Conservation (phyloP, 2,329 filamentous ascomycete species). For the Sclerotiophoma versabilis region DNA sequence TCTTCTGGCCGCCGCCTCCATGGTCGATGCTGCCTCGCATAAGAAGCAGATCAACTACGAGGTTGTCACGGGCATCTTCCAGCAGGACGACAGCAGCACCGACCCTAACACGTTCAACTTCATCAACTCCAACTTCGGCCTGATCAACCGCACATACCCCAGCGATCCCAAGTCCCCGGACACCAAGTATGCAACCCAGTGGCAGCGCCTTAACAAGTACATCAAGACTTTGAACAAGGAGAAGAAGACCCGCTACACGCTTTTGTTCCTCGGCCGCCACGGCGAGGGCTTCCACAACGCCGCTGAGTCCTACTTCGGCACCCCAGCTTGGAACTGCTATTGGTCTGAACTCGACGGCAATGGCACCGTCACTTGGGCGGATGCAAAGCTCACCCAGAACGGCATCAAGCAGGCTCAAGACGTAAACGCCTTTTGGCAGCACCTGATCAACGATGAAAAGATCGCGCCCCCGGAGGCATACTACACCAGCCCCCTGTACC, state of each 20-base stretch:
- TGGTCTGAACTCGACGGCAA: conserved; percentile 72
- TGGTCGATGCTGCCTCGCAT: conserved; percentile 23
- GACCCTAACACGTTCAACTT: conserved; percentile 61
- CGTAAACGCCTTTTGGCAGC: conserved; percentile 66
- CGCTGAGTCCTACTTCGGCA: conserved; percentile 71
- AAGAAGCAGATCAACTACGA: conserved; percentile 63
- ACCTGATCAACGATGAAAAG: conserved; percentile 57
- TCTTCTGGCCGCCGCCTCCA: conserved; percentile 27
- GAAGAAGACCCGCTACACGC: conserved; percentile 64
- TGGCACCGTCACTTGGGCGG: conserved; percentile 67
- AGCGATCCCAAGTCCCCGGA: conserved; percentile 55
- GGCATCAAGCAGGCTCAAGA: conserved; percentile 65
- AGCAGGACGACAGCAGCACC: conserved; percentile 67
- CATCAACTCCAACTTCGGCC: conserved; percentile 64
- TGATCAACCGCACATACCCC: conserved; percentile 68
- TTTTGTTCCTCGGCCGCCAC: conserved; percentile 73
- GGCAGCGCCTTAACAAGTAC: conserved; percentile 69
- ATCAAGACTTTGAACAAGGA: conserved; percentile 63
- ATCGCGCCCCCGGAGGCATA: conserved; percentile 69
- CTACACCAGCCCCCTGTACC: conserved; percentile 69
- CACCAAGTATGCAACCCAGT: conserved; percentile 61
- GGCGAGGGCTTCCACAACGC: conserved; percentile 72
- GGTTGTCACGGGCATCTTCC: conserved; percentile 67
- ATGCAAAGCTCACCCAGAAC: conserved; percentile 65
- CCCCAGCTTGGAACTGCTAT: conserved; percentile 74